A percentile compares a stretch with the other conserved stretches of the same genome.
Evolutionary conservation across 1,284 basidiomycete species (phyloP).

Genomic region (Melampsora occidentalis): DNA sequence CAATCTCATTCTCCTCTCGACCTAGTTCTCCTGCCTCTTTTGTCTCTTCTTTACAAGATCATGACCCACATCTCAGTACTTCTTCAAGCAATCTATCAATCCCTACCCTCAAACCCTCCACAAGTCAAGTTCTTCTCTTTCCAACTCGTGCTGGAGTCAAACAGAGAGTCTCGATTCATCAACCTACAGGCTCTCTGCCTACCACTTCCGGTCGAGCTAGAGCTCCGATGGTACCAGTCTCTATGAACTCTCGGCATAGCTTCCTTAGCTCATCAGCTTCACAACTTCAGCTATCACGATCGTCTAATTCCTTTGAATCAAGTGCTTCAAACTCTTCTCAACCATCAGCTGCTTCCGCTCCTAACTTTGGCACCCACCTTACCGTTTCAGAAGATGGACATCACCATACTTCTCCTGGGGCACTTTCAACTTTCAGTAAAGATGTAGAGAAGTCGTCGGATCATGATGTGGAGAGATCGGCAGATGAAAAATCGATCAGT

Average conservation of each 20-base stretch:
- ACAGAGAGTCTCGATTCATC: slow-evolving; percentile 15
- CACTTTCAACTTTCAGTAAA: not conserved
- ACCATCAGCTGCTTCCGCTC: not conserved
- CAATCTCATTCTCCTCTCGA: not conserved
- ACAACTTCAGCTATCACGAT: not conserved
- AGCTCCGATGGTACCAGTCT: slow-evolving; percentile 5
- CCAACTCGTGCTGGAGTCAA: slow-evolving; percentile 6
- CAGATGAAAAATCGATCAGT: not conserved
- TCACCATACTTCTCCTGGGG: not conserved
- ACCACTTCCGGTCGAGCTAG: slow-evolving; percentile 5
- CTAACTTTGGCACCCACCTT: not conserved
- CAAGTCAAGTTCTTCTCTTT: slow-evolving; percentile 16
- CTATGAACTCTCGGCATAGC: not conserved
- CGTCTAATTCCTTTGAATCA: not conserved
- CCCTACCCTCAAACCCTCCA: not conserved
- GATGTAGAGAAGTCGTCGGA: not conserved
- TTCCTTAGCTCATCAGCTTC: not conserved
- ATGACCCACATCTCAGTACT: not conserved
- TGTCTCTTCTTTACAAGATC: not conserved
- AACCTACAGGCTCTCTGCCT: not conserved
- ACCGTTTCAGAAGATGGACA: not conserved
- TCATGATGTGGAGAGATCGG: not conserved
- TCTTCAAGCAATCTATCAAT: not conserved
- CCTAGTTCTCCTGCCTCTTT: not conserved
- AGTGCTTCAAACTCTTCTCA: not conserved